Base-by-base conservation (phyloP, 169 alveolate genomes). In the Ichthyophthirius multifiliis region DNA sequence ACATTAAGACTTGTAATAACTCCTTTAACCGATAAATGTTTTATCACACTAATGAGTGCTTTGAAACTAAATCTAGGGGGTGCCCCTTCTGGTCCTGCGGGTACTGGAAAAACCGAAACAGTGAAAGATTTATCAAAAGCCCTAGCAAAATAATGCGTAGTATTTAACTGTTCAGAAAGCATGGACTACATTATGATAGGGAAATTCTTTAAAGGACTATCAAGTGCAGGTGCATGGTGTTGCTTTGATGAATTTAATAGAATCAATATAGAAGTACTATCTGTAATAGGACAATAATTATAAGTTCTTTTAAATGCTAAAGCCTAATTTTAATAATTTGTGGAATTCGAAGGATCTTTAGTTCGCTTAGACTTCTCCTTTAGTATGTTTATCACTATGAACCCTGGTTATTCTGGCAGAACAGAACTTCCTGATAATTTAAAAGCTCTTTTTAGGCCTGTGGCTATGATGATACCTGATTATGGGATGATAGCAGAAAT, bases 31-130 rank as follows among this genome's bases (percentile, higher is more conserved):
- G 98, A 95, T 86, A 95, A 92, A 83, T 95, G 98, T 45, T 92
- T 92, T 71, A 91, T 92, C 91, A 95, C 97, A 10, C 86, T 93
- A 16, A 92, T 93, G 96, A 96, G 97, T 27, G 97, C 98, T 0
- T 75, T 95, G 18, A 83, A 90, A 41, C 87, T 95, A 1, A 92
- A 92, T 75, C 46, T 92, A 64, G 98, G 98, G 45, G 97, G 98
- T 27, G 97, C 98, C 27, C 98, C 97, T 13, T 96, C 96, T 16
- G 71, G 71, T 55, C 97, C 96, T 20, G 96, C 97, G 27, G 97
- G 97, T 43, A 94, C 97, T 2, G 97, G 97, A 5, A 94, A 94
- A 75, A 94, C 97, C 0, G 97, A 94, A 65, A 88, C 97, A 30
- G 91, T 94, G 45, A 95, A 95, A 86, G 98, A 95, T 86, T 86